Conservation (phyloP, 2,329 filamentous ascomycete genomes). For the Septoria petroselini region DNA sequence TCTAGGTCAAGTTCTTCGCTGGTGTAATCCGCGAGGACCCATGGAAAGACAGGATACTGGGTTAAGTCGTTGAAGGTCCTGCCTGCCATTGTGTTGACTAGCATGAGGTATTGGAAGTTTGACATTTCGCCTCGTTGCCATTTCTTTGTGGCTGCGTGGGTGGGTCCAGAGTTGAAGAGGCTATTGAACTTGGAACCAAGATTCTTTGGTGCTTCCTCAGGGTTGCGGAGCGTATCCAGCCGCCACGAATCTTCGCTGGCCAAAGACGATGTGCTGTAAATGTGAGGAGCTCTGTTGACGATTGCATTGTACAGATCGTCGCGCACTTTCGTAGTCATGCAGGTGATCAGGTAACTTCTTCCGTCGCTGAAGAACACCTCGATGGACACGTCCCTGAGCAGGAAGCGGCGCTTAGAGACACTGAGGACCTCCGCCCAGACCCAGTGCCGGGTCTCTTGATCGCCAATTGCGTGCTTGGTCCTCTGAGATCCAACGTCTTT, state of each 20-base stretch:
- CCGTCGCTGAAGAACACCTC: slow-evolving; percentile 98
- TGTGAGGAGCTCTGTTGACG: slow-evolving; percentile 74
- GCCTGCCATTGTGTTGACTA: slow-evolving; percentile 95
- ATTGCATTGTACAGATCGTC: slow-evolving; percentile 80
- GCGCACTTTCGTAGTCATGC: slow-evolving; percentile 67
- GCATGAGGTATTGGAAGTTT: slow-evolving; percentile 98
- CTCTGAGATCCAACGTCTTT: slow-evolving; percentile 62
- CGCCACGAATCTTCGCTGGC: slow-evolving; percentile 87
- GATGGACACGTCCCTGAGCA: slow-evolving; percentile 94
- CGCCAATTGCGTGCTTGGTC: slow-evolving; percentile 46
- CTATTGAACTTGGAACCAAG: slow-evolving; percentile 87
- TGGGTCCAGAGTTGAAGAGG: slow-evolving; percentile 79
- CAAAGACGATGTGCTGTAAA: slow-evolving; percentile 56
- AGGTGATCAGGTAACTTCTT: slow-evolving; percentile 86
- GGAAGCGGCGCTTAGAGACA: slow-evolving; percentile 89
- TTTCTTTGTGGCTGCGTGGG: slow-evolving; percentile 78
- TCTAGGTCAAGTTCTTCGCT: slow-evolving; percentile 87
- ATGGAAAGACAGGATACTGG: slow-evolving; percentile 96
- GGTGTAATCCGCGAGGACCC: slow-evolving; percentile 93
- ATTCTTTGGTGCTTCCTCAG: slow-evolving; percentile 61
- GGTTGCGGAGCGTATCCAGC: slow-evolving; percentile 74
- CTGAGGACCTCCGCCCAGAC: slow-evolving; percentile 92
- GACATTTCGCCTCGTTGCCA: slow-evolving; percentile 96
- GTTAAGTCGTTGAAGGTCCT: slow-evolving; percentile 97
- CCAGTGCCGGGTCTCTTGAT: slow-evolving; percentile 87